These are phyloP conservation scores for Fagopyrum tataricum DNA, from an alignment of 148 eudicot species.

Conservation along the genomic window DNA sequence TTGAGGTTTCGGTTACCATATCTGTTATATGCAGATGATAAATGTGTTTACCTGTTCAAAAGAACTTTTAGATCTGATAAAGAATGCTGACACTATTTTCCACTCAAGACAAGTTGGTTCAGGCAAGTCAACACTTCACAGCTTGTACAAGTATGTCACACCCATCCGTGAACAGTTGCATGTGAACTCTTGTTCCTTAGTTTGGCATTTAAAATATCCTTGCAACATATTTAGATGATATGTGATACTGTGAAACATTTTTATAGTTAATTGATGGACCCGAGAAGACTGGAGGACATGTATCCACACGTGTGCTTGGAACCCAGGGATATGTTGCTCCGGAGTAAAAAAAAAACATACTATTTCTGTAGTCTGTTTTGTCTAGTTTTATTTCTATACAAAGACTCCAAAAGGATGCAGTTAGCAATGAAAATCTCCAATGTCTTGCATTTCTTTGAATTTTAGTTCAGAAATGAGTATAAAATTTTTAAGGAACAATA, in stretches of 20 bases:
- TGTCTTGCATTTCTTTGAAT: neutral
- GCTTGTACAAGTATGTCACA: constrained; percentile 54
- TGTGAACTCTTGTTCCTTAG: constrained; percentile 28
- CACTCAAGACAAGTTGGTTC: constrained; percentile 49
- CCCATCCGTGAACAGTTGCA: constrained; percentile 68
- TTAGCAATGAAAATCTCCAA: neutral
- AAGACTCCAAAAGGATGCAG: neutral
- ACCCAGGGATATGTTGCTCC: constrained; percentile 99
- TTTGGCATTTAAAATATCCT: neutral
- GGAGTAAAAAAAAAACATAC: constrained; percentile 43
- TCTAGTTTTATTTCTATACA: too few relatives aligned
- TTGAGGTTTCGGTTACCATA: neutral
- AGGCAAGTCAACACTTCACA: constrained; percentile 42
- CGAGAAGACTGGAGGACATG: constrained; percentile 90
- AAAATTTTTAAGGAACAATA: neutral
- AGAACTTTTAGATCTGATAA: constrained; percentile 63
- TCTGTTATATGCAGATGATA: constrained; percentile 45
- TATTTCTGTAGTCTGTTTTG: neutral
- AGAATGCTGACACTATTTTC: constrained; percentile 58
- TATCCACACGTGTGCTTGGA: constrained; percentile 89
- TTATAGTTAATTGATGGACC: constrained; percentile 40
- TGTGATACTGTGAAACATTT: neutral
- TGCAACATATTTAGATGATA: neutral
- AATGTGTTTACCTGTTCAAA: constrained; percentile 57
- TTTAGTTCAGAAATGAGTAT: neutral